These are phyloP conservation scores for Epichloe uncinata DNA, from an alignment of 2,329 filamentous ascomycete genomes.

Conservation along the genomic window DNA sequence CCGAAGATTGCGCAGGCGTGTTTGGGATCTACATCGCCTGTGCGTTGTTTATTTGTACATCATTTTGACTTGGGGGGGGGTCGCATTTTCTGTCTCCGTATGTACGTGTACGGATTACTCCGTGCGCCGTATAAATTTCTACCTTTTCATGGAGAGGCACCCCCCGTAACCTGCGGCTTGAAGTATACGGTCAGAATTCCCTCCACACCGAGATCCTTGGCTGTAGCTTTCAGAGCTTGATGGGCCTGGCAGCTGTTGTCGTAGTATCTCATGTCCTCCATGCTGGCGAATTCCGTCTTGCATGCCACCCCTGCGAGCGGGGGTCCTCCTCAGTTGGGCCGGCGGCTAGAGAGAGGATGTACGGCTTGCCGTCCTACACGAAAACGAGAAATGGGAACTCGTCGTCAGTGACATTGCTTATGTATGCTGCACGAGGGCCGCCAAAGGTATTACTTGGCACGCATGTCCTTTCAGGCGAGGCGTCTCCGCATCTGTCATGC, in stretches of 20 bases:
- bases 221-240: constrained; percentile 24
- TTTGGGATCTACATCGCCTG: not conserved
- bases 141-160: constrained; percentile 4
- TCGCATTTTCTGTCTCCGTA: no score
- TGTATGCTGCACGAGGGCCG: not conserved
- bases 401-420: constrained; percentile 3
- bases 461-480: not conserved
- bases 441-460: not conserved
- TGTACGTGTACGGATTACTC: no score
- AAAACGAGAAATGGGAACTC: not conserved
- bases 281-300: constrained; percentile 47
- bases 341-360: constrained; percentile 47
- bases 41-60: not conserved
- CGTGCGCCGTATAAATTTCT: no score
- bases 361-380: constrained; percentile 53
- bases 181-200: constrained; percentile 29
- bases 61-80: no score
- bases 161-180: constrained; percentile 20
- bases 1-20: no score
- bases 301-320: constrained; percentile 47
- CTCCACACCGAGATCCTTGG: constrained; percentile 19
- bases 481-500: not conserved
- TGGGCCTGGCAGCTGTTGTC: constrained; percentile 40
- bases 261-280: constrained; percentile 60
- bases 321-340: constrained; percentile 41